Percentiles rank a stretch among this genome's conserved stretches.
These are phyloP conservation scores for Yamadazyma nakazawae DNA, from an alignment of 805 yeast species.

Conservation along the genomic window DNA sequence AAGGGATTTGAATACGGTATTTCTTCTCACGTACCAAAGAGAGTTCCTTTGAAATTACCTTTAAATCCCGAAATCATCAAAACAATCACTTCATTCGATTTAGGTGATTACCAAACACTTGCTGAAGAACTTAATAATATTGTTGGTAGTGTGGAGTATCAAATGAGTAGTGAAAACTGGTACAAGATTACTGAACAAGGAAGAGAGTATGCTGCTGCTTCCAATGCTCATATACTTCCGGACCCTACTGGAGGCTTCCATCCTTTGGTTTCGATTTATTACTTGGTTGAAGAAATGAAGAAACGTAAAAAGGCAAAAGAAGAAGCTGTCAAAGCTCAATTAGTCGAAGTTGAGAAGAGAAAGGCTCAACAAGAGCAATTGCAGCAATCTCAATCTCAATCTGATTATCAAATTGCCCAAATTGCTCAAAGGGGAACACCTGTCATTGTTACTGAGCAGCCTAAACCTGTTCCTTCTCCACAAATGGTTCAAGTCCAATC, in stretches of 20 bases:
- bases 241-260: constrained; percentile 88
- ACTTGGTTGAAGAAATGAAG: constrained; percentile 79
- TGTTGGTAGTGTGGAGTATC: constrained; percentile 64
- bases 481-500: constrained; percentile 7
- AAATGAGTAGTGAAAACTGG: constrained; percentile 62
- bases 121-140: constrained; percentile 53
- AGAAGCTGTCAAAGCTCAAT: constrained; percentile 35
- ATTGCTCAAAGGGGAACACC: constrained; percentile 5
- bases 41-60: constrained; percentile 72
- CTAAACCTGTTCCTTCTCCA: constrained; percentile 4
- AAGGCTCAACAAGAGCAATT: constrained; percentile 1
- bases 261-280: constrained; percentile 84
- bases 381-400: not conserved
- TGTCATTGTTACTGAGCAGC: constrained; percentile 7
- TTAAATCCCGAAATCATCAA: constrained; percentile 63
- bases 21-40: constrained; percentile 67
- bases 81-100: constrained; percentile 75
- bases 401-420: constrained; percentile 4
- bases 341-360: constrained; percentile 17
- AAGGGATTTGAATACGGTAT: constrained; percentile 79
- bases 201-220: constrained; percentile 32
- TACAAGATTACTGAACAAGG: constrained; percentile 40
- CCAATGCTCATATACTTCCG: constrained; percentile 36
- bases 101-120: constrained; percentile 65
- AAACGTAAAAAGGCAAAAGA: constrained; percentile 65